Base-by-base conservation (phyloP, 2,329 filamentous ascomycete species). In the Penicillium sp. region DNA sequence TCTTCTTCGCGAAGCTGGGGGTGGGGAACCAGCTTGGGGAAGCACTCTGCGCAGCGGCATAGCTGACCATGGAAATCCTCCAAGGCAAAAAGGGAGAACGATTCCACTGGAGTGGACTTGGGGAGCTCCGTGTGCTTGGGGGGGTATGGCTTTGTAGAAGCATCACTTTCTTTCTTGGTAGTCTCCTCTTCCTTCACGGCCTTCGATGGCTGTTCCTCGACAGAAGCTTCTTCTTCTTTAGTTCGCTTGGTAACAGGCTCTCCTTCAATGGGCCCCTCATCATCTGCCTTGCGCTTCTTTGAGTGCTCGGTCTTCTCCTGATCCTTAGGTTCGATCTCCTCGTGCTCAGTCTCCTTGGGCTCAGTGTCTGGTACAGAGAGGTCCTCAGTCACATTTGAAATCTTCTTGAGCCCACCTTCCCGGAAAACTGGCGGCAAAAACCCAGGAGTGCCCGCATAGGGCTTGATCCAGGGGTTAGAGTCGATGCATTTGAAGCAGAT, bases 401-500 rank as follows among this genome's bases (percentile, higher is more conserved):
- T 17, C 17, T 61, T 61, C 17, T 58, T 55, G 17, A 69, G 38
- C 27, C 66, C 66, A 9, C 71, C 70, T 33, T 77, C 66, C 59
- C 75, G 74, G 64, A 86, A 88, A 0, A 97, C 84, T 0, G 93
- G 84, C 0, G 85, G 81, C 0, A 97, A 79, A 69, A 99, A 97
- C 0, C 93, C 92, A 0, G 85, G 71, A 0, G 89, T 85, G 2
- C 89, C 89, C 6, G 90, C 92, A 71, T 97, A 97, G 62, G 82
- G 81, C 77, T 93, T 95, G 73, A 97, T 88, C 94, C 94, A 99
- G 0, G 92, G 90, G 66, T 92, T 86, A 1, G 91, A 86, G 41
- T 93, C 87, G 15, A 96, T 84, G 67, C 94, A 99, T 71, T 96
- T 95, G 80, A 94, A 96, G 79, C 94, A 99, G 38, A 99, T 83